Conservation (phyloP, 352 stramenopile species). For the Phytophthora cajani region DNA sequence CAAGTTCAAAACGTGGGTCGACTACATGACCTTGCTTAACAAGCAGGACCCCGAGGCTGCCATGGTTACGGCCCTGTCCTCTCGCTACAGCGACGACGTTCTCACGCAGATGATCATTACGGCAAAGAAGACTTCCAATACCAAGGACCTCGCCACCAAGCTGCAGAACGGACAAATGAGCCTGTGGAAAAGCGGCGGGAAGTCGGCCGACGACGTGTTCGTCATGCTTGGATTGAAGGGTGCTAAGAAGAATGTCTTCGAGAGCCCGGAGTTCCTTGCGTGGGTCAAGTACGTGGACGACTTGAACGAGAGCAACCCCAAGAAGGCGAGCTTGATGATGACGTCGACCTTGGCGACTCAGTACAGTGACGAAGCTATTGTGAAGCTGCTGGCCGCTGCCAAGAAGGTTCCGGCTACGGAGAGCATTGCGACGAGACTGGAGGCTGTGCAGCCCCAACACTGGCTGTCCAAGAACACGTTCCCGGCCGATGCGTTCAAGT, state of each 20-base stretch:
- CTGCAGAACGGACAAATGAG: conserved; percentile 5
- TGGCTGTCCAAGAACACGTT: not conserved
- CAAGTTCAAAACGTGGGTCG: conserved; percentile 4
- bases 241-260: not conserved
- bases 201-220: conserved; percentile 11
- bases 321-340: conserved; percentile 9
- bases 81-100: conserved; percentile 4
- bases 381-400: not conserved
- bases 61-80: not conserved
- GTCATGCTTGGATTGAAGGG: not conserved
- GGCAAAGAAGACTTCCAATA: not conserved
- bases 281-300: conserved; percentile 16
- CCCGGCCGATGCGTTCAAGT: not conserved
- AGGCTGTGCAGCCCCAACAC: not conserved
- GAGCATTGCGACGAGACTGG: not conserved
- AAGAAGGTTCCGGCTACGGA: not conserved
- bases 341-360: conserved; percentile 7
- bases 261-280: not conserved
- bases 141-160: conserved; percentile 5
- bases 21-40: conserved; percentile 1
- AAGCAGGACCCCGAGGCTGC: conserved; percentile 1
- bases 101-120: conserved; percentile 6
- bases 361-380: not conserved
- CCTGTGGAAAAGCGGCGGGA: not conserved
- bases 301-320: not conserved